Base-by-base conservation (phyloP, 1,284 basidiomycete species). In the Fomes fomentarius region DNA sequence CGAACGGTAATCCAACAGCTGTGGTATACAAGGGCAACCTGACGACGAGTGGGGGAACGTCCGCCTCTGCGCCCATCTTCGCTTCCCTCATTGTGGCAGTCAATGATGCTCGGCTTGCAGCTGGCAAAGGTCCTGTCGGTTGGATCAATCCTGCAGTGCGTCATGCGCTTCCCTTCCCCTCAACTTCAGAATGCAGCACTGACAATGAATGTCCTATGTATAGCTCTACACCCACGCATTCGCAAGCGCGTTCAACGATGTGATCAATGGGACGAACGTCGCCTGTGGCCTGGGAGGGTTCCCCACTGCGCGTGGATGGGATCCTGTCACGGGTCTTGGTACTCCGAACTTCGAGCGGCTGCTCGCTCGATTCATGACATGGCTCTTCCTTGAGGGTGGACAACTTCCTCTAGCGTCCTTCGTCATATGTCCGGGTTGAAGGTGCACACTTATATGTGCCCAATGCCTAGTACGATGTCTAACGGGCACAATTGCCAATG, bases 41-140 rank as follows among this genome's bases (percentile, higher is more conserved):
- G 59, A 57, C 31, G 64, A 17, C 25, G 14, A 21, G 12, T n/a
- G 31, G 43, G 41, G 54, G 54, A 17, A 55, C 53, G 39, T 50
- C 48, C 47, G 53, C 53, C 37, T 50, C 48, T 8, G 35, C 52
- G 44, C 53, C 53, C 4, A 55, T 49, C 47, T 39, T 83, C 55
- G 74, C 79, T 15, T 78, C 70, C 3, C 68, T 87, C 46, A 63
- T 87, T 3, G 72, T 80, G 0, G 73, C 87, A 57, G 67, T 88
- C 47, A 88, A 88, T 58, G 84, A 87, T 58, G 79, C 75, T 1
- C 74, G 78, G 17, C 58, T 81, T 12, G 66, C 64, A 3, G 67
- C 66, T 3, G 74, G 76, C 0, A 74, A 74, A 54, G 52, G 71
- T 3, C 43, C 78, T 19, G 69, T 84, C 10, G 83, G 83, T 0